Evolutionary conservation across 2,329 filamentous ascomycete species (phyloP), one percentile per base, ranked within the genome.

Genomic region (Hymenoscyphus salicellus): DNA sequence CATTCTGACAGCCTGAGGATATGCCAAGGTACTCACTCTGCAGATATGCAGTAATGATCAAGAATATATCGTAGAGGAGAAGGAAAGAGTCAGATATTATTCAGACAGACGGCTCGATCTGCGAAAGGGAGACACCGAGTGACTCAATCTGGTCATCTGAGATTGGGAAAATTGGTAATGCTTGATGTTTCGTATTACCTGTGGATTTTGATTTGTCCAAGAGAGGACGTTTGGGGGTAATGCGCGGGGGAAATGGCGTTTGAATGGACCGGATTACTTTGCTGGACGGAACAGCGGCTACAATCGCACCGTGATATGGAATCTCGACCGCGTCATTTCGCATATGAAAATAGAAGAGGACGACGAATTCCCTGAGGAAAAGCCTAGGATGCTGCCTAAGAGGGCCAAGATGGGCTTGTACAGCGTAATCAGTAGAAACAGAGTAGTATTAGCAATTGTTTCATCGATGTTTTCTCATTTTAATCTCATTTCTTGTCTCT

Each of bases 11-110:
- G 23, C 57, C 57, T 58, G 32, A 58, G 57, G 57, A 38, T 26
- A 32, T 7, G 11, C 46, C n/a, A 52, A 11, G 10, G 23, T 52
- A 5, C 46, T 52, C 46, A 5, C 46, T 52, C 46, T 52, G 46
- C 46, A 52, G 46, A 26, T 26, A 52, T 52, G 46, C 46, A 52
- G 46, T 3, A 23, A 26, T 52, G 46, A 23, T 26, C 3, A 52
- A 52, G 46, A 14, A 52, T 52, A 52, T 52, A 7, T 52, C 20
- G 43, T 52, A 11, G 46, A 26, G 16, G 55, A 57, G 55, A 32
- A 32, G 55, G 6, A 14, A 52, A 52, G 55, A 57, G 55, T 57
- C 28, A 57, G 55, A 33, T 32, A 36, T 36, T 58, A 58, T 58
- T 58, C 57, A 52, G 46, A 52, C 11, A 26, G 23, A 52, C 46